Conservation (phyloP, 345 rosid genomes). For the Gossypium australe region DNA sequence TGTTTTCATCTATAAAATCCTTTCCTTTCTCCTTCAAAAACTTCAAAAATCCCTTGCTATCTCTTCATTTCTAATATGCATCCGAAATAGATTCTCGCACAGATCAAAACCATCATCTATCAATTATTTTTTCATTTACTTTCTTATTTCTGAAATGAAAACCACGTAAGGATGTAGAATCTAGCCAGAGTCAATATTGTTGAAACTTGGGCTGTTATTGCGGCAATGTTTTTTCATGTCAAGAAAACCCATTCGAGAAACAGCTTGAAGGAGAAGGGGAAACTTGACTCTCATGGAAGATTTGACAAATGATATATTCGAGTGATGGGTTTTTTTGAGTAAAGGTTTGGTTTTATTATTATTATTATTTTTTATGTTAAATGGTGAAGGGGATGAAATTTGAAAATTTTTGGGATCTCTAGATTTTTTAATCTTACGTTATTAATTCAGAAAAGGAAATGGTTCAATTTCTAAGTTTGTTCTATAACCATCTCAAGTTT, state of each 20-base stretch:
- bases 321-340: too few relatives aligned
- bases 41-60: background rate
- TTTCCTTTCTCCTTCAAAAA: slow-evolving; percentile 19
- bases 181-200: slow-evolving; percentile 26
- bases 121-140: slow-evolving; percentile 7
- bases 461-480: too few relatives aligned
- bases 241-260: slow-evolving; percentile 32
- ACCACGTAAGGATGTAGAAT: slow-evolving; percentile 20
- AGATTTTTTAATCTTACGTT: too few relatives aligned
- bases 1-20: background rate
- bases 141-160: slow-evolving; percentile 11
- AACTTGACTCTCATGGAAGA: too few relatives aligned
- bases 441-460: too few relatives aligned
- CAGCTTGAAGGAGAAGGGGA: background rate
- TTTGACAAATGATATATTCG: too few relatives aligned
- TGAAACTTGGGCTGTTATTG: slow-evolving; percentile 18
- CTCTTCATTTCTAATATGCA: slow-evolving; percentile 41
- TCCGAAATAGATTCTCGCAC: slow-evolving; percentile 27
- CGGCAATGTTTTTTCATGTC: slow-evolving; percentile 25
- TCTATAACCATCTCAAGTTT: too few relatives aligned
- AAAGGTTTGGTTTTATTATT: too few relatives aligned
- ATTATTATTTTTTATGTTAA: too few relatives aligned
- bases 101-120: slow-evolving; percentile 27
- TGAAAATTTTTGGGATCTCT: too few relatives aligned
- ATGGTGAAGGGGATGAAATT: too few relatives aligned